Base-by-base conservation (phyloP, 208 protist species). In the Leishmania major region DNA sequence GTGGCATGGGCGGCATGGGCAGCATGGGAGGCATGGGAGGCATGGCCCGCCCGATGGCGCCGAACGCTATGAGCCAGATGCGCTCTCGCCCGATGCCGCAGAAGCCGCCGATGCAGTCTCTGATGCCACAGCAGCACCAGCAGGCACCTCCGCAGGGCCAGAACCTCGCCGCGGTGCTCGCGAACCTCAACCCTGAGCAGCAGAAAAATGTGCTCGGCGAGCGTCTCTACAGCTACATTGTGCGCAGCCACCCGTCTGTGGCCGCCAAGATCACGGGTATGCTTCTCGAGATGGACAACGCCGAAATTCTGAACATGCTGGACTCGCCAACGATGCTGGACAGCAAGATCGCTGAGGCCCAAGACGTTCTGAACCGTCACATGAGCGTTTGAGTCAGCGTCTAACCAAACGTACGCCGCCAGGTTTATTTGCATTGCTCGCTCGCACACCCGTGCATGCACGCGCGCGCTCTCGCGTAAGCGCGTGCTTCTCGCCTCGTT, bases 251-350 rank as follows among this genome's bases (percentile, higher is more conserved):
- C 87, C 92, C 93, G 1, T 88, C 94, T 49, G 87, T 96, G 25
- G 98, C 98, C 40, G 96, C 98, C 82, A 99, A 99, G 96, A 99
- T 99, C 91, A 99, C 99, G 62, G 99, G 99, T 89, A 99, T 99
- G 99, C 92, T 99, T 17, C 93, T 99, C 43, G 99, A 99, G 90
- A 99, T 99, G 93, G 97, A 99, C 83, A 98, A 96, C 88, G 79
- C 83, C 74, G 98, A 99, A 82, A 96, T 99, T 86, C 88, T 99
- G 45, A 89, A 96, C 85, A 96, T 99, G 80, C 92, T 99, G 74
- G 98, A 99, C 82, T 96, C 86, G 72, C 91, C 90, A 57, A 84
- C 92, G 35, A 81, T 98, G 69, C 94, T 99, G 78, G 81, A 92
- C 78, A 89, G 90, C 80, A 99, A 99, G 97, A 98, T 99, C 77